phyloP scores from a whole-genome alignment of 2,329 filamentous ascomycete species.

The Emmonsiellopsis sp. region DNA sequence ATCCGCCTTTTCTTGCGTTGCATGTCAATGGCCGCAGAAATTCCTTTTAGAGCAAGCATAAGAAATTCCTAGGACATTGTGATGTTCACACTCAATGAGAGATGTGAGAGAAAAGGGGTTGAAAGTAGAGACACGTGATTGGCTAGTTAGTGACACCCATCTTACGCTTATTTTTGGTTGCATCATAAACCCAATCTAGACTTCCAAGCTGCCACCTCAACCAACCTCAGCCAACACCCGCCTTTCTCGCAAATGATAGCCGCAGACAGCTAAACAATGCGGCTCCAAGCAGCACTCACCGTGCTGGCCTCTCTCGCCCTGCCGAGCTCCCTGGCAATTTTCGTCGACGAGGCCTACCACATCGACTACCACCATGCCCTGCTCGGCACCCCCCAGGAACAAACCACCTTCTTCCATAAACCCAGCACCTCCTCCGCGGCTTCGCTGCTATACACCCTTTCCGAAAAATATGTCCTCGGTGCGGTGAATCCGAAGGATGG shows the following conservation, averaged over 20 bases:
- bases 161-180: background rate
- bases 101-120: no score
- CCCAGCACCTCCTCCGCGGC: conserved; percentile 74
- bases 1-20: no score
- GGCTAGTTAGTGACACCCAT: no score
- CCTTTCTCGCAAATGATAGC: conserved; percentile 22
- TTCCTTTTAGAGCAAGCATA: no score
- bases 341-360: conserved; percentile 80
- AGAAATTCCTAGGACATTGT: no score
- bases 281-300: conserved; percentile 31
- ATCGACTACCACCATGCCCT: conserved; percentile 91
- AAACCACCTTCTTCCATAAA: conserved; percentile 90
- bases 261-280: conserved; percentile 26
- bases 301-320: conserved; percentile 34
- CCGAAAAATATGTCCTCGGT: conserved; percentile 71
- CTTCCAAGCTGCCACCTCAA: background rate
- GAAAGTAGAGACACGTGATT: no score
- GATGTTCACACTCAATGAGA: no score
- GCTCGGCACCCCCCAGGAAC: conserved; percentile 68
- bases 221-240: background rate
- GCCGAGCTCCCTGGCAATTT: conserved; percentile 57
- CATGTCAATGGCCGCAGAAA: no score
- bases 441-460: conserved; percentile 82
- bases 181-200: background rate
- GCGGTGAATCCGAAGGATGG: conserved; percentile 85